Evolutionary conservation across 2,329 filamentous ascomycete species (phyloP).

Genomic region (Whalleya microplaca): DNA sequence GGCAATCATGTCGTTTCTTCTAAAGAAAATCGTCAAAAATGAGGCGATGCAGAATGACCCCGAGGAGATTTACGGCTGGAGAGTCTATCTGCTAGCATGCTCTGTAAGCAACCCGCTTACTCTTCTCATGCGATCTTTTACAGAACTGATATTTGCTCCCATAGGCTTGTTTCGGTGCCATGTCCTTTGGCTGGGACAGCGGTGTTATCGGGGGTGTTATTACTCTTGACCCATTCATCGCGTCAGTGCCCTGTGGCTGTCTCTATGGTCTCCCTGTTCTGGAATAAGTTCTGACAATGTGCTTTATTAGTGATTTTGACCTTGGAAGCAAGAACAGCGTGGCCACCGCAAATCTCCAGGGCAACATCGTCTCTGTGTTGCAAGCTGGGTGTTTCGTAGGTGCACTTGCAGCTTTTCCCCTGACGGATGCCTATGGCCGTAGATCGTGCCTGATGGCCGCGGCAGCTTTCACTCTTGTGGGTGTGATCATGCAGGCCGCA

Average conservation of each 20-base stretch:
- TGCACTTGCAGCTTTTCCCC: slow-evolving; percentile 49
- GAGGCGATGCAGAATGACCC: slow-evolving; percentile 70
- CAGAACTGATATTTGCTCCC: slow-evolving; percentile 4
- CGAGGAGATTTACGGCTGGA: slow-evolving; percentile 71
- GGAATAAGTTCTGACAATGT: slow-evolving; percentile 12
- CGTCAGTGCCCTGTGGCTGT: slow-evolving; percentile 41
- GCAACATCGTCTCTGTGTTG: slow-evolving; percentile 66
- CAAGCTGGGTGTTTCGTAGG: slow-evolving; percentile 47
- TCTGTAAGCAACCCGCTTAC: slow-evolving; percentile 45
- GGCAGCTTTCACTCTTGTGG: slow-evolving; percentile 58
- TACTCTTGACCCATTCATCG: slow-evolving; percentile 59
- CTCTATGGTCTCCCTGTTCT: neutral
- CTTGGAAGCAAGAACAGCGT: slow-evolving; percentile 45
- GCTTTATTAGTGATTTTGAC: slow-evolving; percentile 52
- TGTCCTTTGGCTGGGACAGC: slow-evolving; percentile 65
- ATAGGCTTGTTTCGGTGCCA: slow-evolving; percentile 50
- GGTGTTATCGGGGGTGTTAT: slow-evolving; percentile 71
- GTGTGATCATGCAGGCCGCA: slow-evolving; percentile 64
- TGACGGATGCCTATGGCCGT: slow-evolving; percentile 58
- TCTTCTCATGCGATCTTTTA: neutral
- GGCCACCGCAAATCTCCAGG: slow-evolving; percentile 57
- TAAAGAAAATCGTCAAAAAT: slow-evolving; percentile 53
- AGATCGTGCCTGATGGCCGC: slow-evolving; percentile 56
- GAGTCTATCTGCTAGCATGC: slow-evolving; percentile 66
- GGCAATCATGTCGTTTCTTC: slow-evolving; percentile 30